These are phyloP conservation scores for Plectosphaerella sp. DNA, from an alignment of 2,329 filamentous ascomycete genomes.

Conservation along the genomic window DNA sequence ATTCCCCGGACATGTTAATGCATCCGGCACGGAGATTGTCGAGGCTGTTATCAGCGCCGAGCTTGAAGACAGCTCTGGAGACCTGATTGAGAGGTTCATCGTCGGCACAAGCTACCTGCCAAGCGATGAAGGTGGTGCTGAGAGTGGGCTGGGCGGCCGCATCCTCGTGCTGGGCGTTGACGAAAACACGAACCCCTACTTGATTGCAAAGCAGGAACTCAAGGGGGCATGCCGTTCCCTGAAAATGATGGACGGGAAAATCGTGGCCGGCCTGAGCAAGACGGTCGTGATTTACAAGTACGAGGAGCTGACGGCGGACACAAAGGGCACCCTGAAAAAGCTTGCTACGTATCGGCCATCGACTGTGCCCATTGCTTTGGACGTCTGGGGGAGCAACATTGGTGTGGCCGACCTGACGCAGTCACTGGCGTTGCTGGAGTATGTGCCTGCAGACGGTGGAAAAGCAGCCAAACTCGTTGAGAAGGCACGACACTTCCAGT, in stretches of 20 bases:
- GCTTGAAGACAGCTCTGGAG: slow-evolving; percentile 54
- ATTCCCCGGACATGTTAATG: not conserved
- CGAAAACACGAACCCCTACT: slow-evolving; percentile 66
- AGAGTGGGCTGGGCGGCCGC: slow-evolving; percentile 53
- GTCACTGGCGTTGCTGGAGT: slow-evolving; percentile 76
- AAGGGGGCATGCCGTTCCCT: slow-evolving; percentile 80
- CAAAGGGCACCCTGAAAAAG: slow-evolving; percentile 58
- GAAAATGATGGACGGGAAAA: slow-evolving; percentile 67
- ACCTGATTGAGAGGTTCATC: slow-evolving; percentile 72
- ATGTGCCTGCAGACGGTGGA: slow-evolving; percentile 51
- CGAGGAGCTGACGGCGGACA: slow-evolving; percentile 46
- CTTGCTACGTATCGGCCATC: slow-evolving; percentile 74
- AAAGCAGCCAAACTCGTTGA: slow-evolving; percentile 64
- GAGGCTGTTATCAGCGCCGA: slow-evolving; percentile 79
- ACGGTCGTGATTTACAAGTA: slow-evolving; percentile 64
- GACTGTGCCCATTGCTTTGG: slow-evolving; percentile 78
- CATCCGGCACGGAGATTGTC: slow-evolving; percentile 60
- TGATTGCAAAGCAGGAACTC: slow-evolving; percentile 64
- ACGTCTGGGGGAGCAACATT: slow-evolving; percentile 69
- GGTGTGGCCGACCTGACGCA: slow-evolving; percentile 93
- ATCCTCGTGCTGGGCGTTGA: slow-evolving; percentile 84
- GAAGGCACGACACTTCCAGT: slow-evolving; percentile 74
- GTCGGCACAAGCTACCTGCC: slow-evolving; percentile 79
- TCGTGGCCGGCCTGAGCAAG: slow-evolving; percentile 87
- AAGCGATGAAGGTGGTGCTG: slow-evolving; percentile 29